Evolutionary conservation across 768 basidiomycete genomes (phyloP), one percentile per base, ranked within the genome.

Genomic region (Sarcomyxa edulis): DNA sequence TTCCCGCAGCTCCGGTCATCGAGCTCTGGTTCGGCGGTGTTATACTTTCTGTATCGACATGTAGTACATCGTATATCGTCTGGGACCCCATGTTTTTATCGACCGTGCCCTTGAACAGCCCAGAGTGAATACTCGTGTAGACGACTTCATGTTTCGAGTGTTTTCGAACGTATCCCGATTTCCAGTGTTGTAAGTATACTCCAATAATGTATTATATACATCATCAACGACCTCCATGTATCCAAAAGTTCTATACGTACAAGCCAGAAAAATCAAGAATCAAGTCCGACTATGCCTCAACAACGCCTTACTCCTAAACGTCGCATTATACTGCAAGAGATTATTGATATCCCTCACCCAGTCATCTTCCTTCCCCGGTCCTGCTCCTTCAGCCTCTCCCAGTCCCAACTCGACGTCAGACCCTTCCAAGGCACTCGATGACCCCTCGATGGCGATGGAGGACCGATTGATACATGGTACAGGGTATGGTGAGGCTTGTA

Each of bases 311-410:
- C 87, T 89, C 55, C 88, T 68, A 61, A 96, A 96, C 0, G 92
- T 91, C 20, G 89, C 89, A 48, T 96, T 96, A 64, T 95, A 96
- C 61, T 94, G 91, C 40, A 96, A 63, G 42, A 96, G 62, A 48
- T 91, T 92, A 59, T 95, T 95, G 60, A 96, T 96, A 54, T 96
- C 93, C 39, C 88, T 72, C n/a, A 94, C 91, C 93, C 93, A 96
- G 50, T 92, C 91, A 53, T 91, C 88, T 50, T 89, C 87, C 52
- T 84, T 87, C 8, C 87, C 84, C 19, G 80, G 84, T 7, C 75
- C 75, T 18, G 77, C 85, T 19, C 84, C 84, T 59, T 84, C 82
- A 34, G 64, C 69, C 32, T 66, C 59, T 15, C 56, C 59, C 42
- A 65, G 64, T 30, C 69, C 60, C 27, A 65, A 61, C 28, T 59